These are phyloP conservation scores for Pascua guehoae DNA, from an alignment of 1,284 basidiomycete species.

Conservation along the genomic window DNA sequence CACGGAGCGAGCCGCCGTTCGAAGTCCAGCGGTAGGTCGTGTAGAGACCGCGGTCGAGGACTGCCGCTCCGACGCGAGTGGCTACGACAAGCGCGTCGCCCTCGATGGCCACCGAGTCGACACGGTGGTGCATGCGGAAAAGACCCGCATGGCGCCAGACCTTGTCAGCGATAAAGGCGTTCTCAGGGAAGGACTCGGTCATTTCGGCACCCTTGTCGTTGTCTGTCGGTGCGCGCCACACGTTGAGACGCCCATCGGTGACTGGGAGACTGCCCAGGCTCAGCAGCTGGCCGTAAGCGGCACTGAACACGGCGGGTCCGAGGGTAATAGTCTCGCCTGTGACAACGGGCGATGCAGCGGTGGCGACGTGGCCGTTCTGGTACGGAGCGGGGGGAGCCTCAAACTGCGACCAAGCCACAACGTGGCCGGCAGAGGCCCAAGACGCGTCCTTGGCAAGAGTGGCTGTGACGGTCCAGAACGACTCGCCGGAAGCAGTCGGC, in stretches of 20 bases:
- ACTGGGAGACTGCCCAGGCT: conserved; percentile 1
- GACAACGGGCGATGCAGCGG: neutral
- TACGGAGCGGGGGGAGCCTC: neutral
- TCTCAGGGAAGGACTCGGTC: too few relatives aligned
- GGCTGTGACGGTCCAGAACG: conserved; percentile 10
- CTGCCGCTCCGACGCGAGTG: conserved; percentile 15
- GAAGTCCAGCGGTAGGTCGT: conserved; percentile 18
- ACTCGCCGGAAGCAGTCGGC: neutral
- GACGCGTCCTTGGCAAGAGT: neutral
- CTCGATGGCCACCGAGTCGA: conserved; percentile 9
- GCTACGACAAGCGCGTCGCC: conserved; percentile 9
- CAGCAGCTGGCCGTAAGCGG: conserved; percentile 5
- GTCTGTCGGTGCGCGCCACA: conserved; percentile 10
- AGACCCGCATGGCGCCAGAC: conserved; percentile 12
- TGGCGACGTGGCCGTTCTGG: neutral
- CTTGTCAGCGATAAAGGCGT: too few relatives aligned
- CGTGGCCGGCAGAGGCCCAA: conserved; percentile 22
- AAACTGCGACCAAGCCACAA: conserved; percentile 22
- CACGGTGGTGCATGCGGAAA: conserved; percentile 19
- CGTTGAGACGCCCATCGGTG: neutral
- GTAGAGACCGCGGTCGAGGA: conserved; percentile 13
- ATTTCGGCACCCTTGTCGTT: neutral
- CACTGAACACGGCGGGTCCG: conserved; percentile 15
- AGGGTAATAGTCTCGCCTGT: conserved; percentile 1
- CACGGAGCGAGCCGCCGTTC: neutral